These are phyloP conservation scores for Salix arbutifolia DNA, from an alignment of 345 rosid genomes.

Conservation along the genomic window DNA sequence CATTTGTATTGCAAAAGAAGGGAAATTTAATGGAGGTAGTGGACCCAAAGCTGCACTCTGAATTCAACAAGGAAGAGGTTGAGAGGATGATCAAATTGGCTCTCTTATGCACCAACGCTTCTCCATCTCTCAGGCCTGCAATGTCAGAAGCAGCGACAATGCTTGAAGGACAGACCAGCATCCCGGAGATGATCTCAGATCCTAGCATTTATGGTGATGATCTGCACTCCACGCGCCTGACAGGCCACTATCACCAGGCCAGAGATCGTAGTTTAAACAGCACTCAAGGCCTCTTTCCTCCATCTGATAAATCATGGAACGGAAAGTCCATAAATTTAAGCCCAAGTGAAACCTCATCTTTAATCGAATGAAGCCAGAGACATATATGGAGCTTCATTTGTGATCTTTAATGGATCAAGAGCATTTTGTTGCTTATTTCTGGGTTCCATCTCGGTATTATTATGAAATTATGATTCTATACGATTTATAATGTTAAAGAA, in stretches of 20 bases:
- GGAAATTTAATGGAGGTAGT: slow-evolving; percentile 30
- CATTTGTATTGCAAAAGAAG: slow-evolving; percentile 13
- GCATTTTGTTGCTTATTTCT: too few species aligned
- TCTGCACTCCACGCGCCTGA: too few species aligned
- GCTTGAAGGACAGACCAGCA: slow-evolving; percentile 25
- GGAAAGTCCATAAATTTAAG: not conserved
- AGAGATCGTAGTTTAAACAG: not conserved
- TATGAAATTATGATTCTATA: too few species aligned
- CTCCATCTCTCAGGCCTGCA: slow-evolving; percentile 34
- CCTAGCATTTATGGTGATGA: not conserved
- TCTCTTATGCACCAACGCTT: slow-evolving; percentile 34
- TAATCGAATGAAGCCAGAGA: not conserved
- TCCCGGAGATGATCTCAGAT: not conserved
- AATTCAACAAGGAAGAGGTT: slow-evolving; percentile 28
- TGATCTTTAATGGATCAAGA: too few species aligned
- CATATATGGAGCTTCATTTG: too few species aligned
- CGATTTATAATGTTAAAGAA: too few species aligned
- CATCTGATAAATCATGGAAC: not conserved
- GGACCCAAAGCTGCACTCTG: slow-evolving; percentile 24
- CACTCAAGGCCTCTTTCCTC: too few species aligned
- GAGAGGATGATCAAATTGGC: slow-evolving; percentile 37
- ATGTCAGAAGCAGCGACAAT: slow-evolving; percentile 37
- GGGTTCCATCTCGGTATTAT: too few species aligned
- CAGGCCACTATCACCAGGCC: not conserved
- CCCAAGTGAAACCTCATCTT: not conserved